A percentile compares a stretch with the other conserved stretches of the same genome.
phyloP scores from a whole-genome alignment of 2,329 filamentous ascomycete species.

The Curvularia verruculosa region DNA sequence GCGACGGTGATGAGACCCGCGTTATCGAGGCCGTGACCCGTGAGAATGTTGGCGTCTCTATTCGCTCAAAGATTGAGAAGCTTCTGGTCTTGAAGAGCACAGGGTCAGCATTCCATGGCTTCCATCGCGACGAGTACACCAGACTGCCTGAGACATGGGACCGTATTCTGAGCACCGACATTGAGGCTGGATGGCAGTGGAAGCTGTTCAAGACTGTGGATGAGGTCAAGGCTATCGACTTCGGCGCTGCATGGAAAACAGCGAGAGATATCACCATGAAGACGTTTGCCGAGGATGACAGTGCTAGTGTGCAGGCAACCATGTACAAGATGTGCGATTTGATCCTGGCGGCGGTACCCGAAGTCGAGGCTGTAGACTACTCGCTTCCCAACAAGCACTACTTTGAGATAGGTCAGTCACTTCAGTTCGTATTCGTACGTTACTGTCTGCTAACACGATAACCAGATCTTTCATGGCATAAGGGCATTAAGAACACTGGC shows the following conservation, averaged over 20 bases:
- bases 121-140: constrained; percentile 91
- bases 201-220: constrained; percentile 68
- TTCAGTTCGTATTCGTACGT: neutral
- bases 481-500: constrained; percentile 92
- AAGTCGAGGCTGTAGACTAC: constrained; percentile 77
- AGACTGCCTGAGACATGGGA: constrained; percentile 91
- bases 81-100: constrained; percentile 95
- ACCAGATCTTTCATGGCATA: constrained; percentile 95
- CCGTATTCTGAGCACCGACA: constrained; percentile 91
- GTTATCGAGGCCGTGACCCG: constrained; percentile 77
- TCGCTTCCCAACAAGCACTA: constrained; percentile 97
- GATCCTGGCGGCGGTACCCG: constrained; percentile 77
- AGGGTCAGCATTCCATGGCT: constrained; percentile 93
- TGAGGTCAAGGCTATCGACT: constrained; percentile 71
- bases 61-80: constrained; percentile 79
- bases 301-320: constrained; percentile 91
- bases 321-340: constrained; percentile 99
- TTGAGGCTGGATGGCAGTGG: constrained; percentile 89
- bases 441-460: constrained; percentile 17
- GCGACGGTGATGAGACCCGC: constrained; percentile 87
- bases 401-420: constrained; percentile 83
- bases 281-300: constrained; percentile 87
- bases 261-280: constrained; percentile 88
- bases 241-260: constrained; percentile 77
- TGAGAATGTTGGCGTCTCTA: constrained; percentile 69